Conservation (phyloP, 108 stramenopile genomes). For the Pinguiococcus pyrenoidosus region DNA sequence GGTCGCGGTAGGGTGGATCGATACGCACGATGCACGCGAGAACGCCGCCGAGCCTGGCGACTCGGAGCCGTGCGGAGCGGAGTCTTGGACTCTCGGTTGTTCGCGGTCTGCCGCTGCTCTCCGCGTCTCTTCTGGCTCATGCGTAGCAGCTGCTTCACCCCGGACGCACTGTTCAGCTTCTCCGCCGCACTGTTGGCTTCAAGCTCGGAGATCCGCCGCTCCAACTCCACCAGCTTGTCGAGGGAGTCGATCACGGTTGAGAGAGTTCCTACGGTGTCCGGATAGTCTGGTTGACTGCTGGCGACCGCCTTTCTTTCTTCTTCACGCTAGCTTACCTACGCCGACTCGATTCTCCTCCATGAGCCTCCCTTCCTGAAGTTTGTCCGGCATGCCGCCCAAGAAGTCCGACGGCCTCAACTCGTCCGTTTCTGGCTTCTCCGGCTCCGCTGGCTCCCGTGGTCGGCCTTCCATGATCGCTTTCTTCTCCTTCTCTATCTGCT, state of each 20-base stretch:
- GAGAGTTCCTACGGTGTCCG: conserved; percentile 12
- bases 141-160: too few relatives aligned
- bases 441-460: conserved; percentile 6
- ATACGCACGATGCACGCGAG: not conserved
- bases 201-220: conserved; percentile 31
- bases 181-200: conserved; percentile 7
- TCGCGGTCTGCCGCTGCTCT: not conserved
- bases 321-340: too few relatives aligned
- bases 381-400: too few relatives aligned
- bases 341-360: too few relatives aligned
- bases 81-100: not conserved
- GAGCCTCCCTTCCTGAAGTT: too few relatives aligned
- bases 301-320: too few relatives aligned
- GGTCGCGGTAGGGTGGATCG: not conserved
- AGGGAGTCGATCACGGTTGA: conserved; percentile 31
- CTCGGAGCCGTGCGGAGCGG: not conserved
- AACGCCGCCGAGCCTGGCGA: not conserved
- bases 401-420: too few relatives aligned
- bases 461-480: conserved; percentile 10
- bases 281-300: too few relatives aligned
- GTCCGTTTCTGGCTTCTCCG: too few relatives aligned
- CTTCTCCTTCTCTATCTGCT: conserved; percentile 19
- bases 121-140: too few relatives aligned
- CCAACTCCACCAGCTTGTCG: conserved; percentile 39
- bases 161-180: not conserved